Evolutionary conservation across 345 rosid species (phyloP), one percentile per base, ranked within the genome.

Genomic region (Cardamine resedifolia): DNA sequence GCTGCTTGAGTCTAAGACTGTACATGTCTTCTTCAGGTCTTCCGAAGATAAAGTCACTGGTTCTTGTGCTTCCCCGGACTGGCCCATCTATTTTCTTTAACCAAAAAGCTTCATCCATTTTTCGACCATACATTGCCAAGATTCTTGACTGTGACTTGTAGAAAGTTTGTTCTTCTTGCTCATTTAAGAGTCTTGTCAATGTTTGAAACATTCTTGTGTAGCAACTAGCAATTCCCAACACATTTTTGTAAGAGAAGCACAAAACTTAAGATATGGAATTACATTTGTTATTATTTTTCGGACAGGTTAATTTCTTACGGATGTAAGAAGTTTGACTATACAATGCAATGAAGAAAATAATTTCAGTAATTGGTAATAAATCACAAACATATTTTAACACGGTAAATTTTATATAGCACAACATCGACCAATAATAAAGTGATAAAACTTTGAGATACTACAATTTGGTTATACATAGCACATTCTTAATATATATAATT

Each of bases 391-490:
- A 34, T n/a, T 65, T 19, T 18, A 19, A 28, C 14, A 57, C 21
- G 20, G 52, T 44, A 41, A 41, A 39, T 20, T 30, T 14, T 8
- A 5, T 14, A 14, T 28, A 28, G 21, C 7, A 43, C 15, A 24
- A 44, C 43, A 68, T 44, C 12, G 34, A 21, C 36, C 23, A 12
- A 48, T n/a, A 31, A 43, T 4, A 45, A 44, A 43, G 45, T 30
- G 48, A 23, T 23, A 23, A 3, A 70, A 31, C 43, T 63, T 11
- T 48, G 38, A n/a, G 58, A 47, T 19, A 53, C 28, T 33, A 62
- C 2, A 64, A 47, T 31, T 38, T 48, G 34, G 45, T 58, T 74
- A 57, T 4, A 48, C 52, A 39, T 66, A 66, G 12, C n/a, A 50
- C 34, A 20, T 19, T 71, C 2, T 6, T 7, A 4, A 8, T 33